phyloP scores from a whole-genome alignment of 495 filamentous ascomycete genomes.

The Tuber calosporum region DNA sequence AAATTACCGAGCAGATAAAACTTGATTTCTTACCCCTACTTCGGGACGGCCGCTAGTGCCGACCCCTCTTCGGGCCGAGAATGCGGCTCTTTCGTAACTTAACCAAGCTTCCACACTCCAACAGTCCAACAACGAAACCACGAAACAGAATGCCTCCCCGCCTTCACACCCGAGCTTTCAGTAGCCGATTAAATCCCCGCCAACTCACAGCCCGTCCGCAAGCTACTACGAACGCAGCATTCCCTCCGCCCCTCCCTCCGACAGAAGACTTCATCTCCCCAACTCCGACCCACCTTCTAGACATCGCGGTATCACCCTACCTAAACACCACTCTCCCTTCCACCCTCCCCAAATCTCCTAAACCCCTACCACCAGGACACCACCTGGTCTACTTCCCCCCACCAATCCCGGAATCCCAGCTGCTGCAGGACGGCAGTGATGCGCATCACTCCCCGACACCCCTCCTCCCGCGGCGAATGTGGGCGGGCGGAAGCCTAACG shows the following conservation, averaged over 20 bases:
- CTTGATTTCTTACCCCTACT: not conserved
- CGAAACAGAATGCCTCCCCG: not conserved
- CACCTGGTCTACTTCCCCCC: conserved; percentile 69
- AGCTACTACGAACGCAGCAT: conserved; percentile 7
- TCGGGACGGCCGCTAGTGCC: not conserved
- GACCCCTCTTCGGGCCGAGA: not conserved
- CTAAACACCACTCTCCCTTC: conserved; percentile 47
- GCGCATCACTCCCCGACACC: conserved; percentile 57
- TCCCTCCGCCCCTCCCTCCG: conserved; percentile 50
- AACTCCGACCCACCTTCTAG: conserved; percentile 58
- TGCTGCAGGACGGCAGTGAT: conserved; percentile 68
- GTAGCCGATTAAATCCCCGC: not conserved
- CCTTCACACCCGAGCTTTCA: conserved; percentile 1
- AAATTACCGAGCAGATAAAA: not conserved
- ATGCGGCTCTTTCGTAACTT: not conserved
- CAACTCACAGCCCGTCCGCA: conserved; percentile 4
- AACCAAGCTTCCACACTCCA: not conserved
- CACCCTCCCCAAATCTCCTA: conserved; percentile 19
- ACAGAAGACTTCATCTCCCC: conserved; percentile 60
- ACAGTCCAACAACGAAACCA: not conserved
- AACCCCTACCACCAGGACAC: conserved; percentile 54
- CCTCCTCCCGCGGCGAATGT: conserved; percentile 66
- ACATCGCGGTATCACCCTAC: conserved; percentile 55
- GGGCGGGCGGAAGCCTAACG: conserved; percentile 61
- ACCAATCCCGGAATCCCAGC: conserved; percentile 48